Evolutionary conservation across 2,329 filamentous ascomycete genomes (phyloP).

Genomic region (Basipetospora chlamydospora): DNA sequence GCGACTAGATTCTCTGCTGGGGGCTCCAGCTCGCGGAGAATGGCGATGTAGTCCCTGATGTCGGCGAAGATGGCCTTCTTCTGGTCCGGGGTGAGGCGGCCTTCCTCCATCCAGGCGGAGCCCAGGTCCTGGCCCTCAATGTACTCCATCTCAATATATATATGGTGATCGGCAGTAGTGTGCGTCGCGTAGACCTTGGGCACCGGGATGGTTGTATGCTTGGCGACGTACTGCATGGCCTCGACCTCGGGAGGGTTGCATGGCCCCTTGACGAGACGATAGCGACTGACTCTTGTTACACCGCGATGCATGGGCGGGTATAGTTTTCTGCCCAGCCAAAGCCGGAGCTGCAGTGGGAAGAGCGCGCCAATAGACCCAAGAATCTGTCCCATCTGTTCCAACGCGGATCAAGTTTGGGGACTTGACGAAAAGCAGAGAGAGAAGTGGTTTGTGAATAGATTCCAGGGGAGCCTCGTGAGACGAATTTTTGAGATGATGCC

Average conservation of each 20-base stretch:
- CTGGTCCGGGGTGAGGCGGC: conserved; percentile 10
- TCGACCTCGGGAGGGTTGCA: conserved; percentile 15
- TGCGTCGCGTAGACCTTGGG: conserved; percentile 14
- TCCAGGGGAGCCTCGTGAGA: not conserved
- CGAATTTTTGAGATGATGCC: too few species aligned
- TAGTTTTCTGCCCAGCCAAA: conserved; percentile 14
- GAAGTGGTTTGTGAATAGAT: too few species aligned
- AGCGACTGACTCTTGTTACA: conserved; percentile 13
- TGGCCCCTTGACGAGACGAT: conserved; percentile 17
- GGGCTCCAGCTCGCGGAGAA: conserved; percentile 13
- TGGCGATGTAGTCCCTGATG: conserved; percentile 11
- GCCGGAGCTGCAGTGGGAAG: conserved; percentile 12
- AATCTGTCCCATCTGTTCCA: conserved; percentile 12
- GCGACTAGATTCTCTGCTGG: conserved; percentile 11
- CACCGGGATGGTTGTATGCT: conserved; percentile 14
- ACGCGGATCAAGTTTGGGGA: not conserved
- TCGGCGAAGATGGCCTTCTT: conserved; percentile 11
- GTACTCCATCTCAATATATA: conserved; percentile 16
- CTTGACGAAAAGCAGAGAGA: too few species aligned
- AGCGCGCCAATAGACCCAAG: conserved; percentile 13
- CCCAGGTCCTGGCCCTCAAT: conserved; percentile 10
- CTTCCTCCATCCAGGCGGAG: conserved; percentile 8
- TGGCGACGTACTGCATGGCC: conserved; percentile 16
- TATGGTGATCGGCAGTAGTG: conserved; percentile 4
- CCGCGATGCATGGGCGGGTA: conserved; percentile 10